These are phyloP conservation scores for Umbelopsis isabellina DNA, from an alignment of 192 early-diverging fungal genomes.

Conservation along the genomic window DNA sequence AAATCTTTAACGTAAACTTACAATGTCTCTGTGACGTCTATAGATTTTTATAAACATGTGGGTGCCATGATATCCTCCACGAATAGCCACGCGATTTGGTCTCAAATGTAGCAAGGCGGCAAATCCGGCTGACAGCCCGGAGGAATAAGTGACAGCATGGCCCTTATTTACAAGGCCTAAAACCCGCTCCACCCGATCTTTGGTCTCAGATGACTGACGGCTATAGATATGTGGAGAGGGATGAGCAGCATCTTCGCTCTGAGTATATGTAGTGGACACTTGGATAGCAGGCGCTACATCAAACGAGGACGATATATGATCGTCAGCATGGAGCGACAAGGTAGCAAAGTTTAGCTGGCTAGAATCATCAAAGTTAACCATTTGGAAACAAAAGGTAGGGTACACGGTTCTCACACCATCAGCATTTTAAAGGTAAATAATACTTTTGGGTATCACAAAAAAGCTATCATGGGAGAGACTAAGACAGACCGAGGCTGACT, in stretches of 20 bases:
- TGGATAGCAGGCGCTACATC: constrained; percentile 59
- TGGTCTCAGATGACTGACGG: constrained; percentile 45
- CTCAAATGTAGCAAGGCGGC: constrained; percentile 56
- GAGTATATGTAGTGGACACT: constrained; percentile 59
- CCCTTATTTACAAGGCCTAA: constrained; percentile 57
- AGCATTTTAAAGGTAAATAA: too few species aligned
- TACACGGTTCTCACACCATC: background rate
- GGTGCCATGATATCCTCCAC: constrained; percentile 35
- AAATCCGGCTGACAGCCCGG: constrained; percentile 59
- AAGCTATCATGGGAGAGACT: too few species aligned
- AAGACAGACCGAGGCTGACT: too few species aligned
- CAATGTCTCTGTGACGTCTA: constrained; percentile 35
- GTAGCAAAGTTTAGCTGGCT: constrained; percentile 37
- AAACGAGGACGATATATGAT: constrained; percentile 33
- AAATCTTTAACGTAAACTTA: constrained; percentile 33
- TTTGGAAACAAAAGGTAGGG: background rate
- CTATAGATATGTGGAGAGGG: constrained; percentile 50
- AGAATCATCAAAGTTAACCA: background rate
- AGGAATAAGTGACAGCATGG: constrained; percentile 63
- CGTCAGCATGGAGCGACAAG: constrained; percentile 57
- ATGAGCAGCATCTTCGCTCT: constrained; percentile 29
- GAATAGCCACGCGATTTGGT: constrained; percentile 48
- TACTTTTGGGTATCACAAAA: too few species aligned
- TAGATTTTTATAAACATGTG: constrained; percentile 25
- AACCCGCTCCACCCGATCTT: constrained; percentile 55